Base-by-base conservation (phyloP, 2,329 filamentous ascomycete genomes). In the Trichoderma oligosporum region DNA sequence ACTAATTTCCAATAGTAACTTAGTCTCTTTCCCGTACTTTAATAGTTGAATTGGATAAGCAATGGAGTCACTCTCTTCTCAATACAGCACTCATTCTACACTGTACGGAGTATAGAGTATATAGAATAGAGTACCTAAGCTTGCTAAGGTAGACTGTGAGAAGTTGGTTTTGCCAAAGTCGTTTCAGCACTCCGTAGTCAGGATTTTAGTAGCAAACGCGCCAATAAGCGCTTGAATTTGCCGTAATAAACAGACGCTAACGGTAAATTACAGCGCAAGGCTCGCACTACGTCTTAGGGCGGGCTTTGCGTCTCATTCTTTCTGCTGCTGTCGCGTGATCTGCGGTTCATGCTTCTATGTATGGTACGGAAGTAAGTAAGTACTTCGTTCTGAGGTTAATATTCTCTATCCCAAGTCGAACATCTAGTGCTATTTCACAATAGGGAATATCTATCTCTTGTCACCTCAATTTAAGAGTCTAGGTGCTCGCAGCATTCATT, bases 221-320 rank as follows among this genome's bases (percentile, higher is more conserved):
- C 52, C 52, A 55, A 55, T 55, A 24, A 25, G 41, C 41, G 4
- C n/a, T 27, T n/a, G 16, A 46, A 41, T 20, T 18, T 12, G 38
- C 52, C 52, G 52, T 46, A 46, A 55, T 39, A 55, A 55, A 55
- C 52, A 41, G 52, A 55, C 52, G 52, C 52, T 46, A 46, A 55
- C 52, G 31, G 52, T 55, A 46, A 55, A 55, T 55, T 46, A 55
- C 42, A 38, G 41, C 52, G 41, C 52, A 38, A 55, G 22, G 29
- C 35, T 35, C 16, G 35, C n/a, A n/a, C 8, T n/a, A 20, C 29
- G 6, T 27, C 29, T 45, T 38, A 6, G 27, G 27, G 38, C 38
- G 20, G 16, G 5, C n/a, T 27, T n/a, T 52, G 31, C 22, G 49
- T 16, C 25, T 29, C 18, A n/a, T 27, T 52, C 7, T 29, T 41